Evolutionary conservation across 2,329 filamentous ascomycete species (phyloP).

Genomic region (Sporothrix schenckii): DNA sequence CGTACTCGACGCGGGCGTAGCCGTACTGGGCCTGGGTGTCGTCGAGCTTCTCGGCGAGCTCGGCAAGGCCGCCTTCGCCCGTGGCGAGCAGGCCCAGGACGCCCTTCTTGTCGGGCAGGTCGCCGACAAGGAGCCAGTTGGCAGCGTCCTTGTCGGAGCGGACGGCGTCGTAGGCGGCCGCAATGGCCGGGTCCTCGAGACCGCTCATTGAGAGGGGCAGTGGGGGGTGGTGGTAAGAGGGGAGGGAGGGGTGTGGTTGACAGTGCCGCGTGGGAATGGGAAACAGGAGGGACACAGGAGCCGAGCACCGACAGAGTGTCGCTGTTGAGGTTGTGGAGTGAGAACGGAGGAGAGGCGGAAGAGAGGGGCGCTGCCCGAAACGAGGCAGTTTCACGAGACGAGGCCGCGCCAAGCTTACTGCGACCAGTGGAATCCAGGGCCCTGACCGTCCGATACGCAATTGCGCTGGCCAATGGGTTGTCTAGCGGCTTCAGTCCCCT

Average conservation of each 20-base stretch:
- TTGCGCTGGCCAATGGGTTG: slow-evolving; percentile 4
- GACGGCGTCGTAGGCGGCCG: slow-evolving; percentile 67
- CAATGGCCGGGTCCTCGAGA: slow-evolving; percentile 61
- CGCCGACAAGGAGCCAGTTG: slow-evolving; percentile 69
- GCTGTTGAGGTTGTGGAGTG: background rate
- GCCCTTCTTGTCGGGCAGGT: slow-evolving; percentile 55
- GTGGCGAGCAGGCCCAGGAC: slow-evolving; percentile 61
- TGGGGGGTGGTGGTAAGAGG: background rate
- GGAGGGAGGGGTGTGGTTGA: background rate
- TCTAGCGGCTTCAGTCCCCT: background rate
- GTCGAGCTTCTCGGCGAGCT: slow-evolving; percentile 61
- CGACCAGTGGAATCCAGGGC: slow-evolving; percentile 8
- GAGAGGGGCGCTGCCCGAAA: background rate
- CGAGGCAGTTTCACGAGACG: slow-evolving; percentile 16
- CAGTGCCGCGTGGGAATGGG: no score
- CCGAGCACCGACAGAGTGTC: background rate
- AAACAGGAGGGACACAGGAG: background rate
- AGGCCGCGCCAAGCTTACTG: background rate
- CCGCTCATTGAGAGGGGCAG: slow-evolving; percentile 55
- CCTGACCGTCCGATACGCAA: slow-evolving; percentile 16
- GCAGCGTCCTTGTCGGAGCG: slow-evolving; percentile 66
- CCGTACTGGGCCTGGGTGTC: slow-evolving; percentile 66
- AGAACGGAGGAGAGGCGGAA: background rate
- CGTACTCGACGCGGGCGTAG: slow-evolving; percentile 68
- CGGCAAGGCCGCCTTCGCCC: slow-evolving; percentile 62